Percentiles rank a stretch among this genome's conserved stretches.
phyloP scores from a whole-genome alignment of 345 rosid genomes.

The Xanthoceras sorbifolium region DNA sequence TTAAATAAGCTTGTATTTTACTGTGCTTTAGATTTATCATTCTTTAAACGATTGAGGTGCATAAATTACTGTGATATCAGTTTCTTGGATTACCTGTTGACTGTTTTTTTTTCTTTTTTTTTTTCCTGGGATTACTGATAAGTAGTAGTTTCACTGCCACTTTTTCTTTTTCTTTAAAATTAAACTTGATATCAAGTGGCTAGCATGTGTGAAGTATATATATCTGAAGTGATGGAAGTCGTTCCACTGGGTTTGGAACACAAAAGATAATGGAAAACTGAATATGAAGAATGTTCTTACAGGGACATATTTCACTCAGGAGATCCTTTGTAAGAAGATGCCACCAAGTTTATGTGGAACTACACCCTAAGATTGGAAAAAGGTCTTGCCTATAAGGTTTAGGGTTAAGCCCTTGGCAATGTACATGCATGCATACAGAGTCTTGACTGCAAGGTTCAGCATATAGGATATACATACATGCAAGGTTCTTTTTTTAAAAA shows the following conservation, averaged over 20 bases:
- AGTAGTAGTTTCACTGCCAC: neutral
- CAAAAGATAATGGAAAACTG: neutral
- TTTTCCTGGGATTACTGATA: neutral
- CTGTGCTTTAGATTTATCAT: neutral
- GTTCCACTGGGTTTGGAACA: neutral
- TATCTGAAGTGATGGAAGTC: neutral
- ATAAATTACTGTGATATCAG: neutral
- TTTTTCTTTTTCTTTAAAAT: neutral
- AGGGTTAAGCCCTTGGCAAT: neutral
- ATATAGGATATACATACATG: neutral
- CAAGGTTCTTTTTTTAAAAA: no score
- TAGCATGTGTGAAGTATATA: neutral
- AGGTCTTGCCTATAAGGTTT: neutral
- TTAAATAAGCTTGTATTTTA: neutral
- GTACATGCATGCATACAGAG: neutral
- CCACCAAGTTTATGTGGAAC: neutral
- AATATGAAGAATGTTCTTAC: neutral
- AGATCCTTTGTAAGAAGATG: neutral
- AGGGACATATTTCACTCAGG: neutral
- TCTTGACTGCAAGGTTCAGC: neutral
- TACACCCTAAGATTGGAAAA: neutral
- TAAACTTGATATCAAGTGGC: neutral
- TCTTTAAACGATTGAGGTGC: neutral
- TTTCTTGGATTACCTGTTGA: neutral
- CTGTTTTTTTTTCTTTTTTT: neutral